Evolutionary conservation across 2,329 filamentous ascomycete species (phyloP), one percentile per base, ranked within the genome.

Genomic region (Berkeleyomyces rouxiae): DNA sequence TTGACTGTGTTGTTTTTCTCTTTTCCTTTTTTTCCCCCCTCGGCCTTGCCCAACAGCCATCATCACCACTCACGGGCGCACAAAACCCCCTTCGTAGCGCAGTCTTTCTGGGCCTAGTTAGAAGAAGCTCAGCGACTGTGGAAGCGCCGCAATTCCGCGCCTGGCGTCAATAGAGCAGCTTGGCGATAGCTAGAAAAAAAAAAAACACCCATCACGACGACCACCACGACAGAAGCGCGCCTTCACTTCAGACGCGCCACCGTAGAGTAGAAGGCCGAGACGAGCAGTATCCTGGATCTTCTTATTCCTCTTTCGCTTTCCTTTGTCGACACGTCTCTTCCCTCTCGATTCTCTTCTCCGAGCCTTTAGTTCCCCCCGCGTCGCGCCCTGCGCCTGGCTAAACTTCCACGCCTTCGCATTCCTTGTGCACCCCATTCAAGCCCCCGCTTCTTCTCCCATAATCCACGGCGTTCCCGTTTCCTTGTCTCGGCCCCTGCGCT

Each of bases 301-400:
- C 13, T 36, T 23, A 10, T 53, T 36, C 31, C 46, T 49, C 46
- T 23, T 10, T 49, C 46, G 46, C 46, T 16, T 7, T 49, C 46
- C 31, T 49, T 9, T 49, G n/a, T 23, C 31, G 7, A 4, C 46
- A 23, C 46, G 46, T 49, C 46, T 23, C 31, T 23, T 13, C n/a
- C 44, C 44, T 47, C 44, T 13, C 23, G n/a, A 2, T 23, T 47
- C 44, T n/a, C 46, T 49, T 3, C 46, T 11, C 4, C 11, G 16
- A 13, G 43, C 13, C 43, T 46, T 46, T n/a, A n/a, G 5, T 47
- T 59, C 23, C 61, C 49, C 7, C 44, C 11, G 37, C 57, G 49
- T 60, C 40, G 16, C 62, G 64, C 55, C 63, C 66, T 57, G 60
- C 59, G 31, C 63, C 53, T n/a, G 43, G 4, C 11, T 4, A 13